Percentiles rank a stretch among this genome's conserved stretches.
Conservation (phyloP, 495 filamentous ascomycete genomes). For the Penicillium cinerascens region DNA sequence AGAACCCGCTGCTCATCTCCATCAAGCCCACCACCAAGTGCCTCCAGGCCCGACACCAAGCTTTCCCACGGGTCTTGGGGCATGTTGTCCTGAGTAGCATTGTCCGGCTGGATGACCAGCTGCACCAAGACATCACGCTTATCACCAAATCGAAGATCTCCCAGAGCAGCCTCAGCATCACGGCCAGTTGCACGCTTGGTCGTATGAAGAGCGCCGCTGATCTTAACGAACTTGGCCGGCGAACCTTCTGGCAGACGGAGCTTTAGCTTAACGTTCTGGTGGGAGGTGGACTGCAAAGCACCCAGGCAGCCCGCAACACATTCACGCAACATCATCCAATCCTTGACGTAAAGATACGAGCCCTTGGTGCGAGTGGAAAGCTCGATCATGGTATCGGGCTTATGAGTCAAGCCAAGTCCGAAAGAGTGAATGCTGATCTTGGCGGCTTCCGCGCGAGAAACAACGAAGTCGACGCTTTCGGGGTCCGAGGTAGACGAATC, state of each 20-base stretch:
- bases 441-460: constrained; percentile 94
- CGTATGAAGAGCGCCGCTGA: constrained; percentile 93
- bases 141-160: constrained; percentile 93
- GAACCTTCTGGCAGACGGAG: constrained; percentile 93
- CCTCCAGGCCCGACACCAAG: constrained; percentile 92
- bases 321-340: constrained; percentile 99
- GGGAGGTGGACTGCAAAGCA: constrained; percentile 91
- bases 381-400: constrained; percentile 98
- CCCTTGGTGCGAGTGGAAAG: constrained; percentile 94
- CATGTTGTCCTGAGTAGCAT: constrained; percentile 74
- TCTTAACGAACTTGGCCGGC: constrained; percentile 97
- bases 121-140: constrained; percentile 97
- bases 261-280: constrained; percentile 98
- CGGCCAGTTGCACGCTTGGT: constrained; percentile 97
- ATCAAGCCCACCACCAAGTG: constrained; percentile 86
- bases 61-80: constrained; percentile 97
- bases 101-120: constrained; percentile 89
- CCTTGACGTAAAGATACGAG: constrained; percentile 96
- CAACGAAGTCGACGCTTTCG: constrained; percentile 96
- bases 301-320: constrained; percentile 94
- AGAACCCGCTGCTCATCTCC: constrained; percentile 78
- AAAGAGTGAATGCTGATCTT: constrained; percentile 98
- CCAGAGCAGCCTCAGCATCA: constrained; percentile 89
- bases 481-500: constrained; percentile 97
- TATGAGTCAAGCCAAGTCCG: constrained; percentile 93